Conservation (phyloP, 495 filamentous ascomycete species). For the Corynascus novoguineensis region DNA sequence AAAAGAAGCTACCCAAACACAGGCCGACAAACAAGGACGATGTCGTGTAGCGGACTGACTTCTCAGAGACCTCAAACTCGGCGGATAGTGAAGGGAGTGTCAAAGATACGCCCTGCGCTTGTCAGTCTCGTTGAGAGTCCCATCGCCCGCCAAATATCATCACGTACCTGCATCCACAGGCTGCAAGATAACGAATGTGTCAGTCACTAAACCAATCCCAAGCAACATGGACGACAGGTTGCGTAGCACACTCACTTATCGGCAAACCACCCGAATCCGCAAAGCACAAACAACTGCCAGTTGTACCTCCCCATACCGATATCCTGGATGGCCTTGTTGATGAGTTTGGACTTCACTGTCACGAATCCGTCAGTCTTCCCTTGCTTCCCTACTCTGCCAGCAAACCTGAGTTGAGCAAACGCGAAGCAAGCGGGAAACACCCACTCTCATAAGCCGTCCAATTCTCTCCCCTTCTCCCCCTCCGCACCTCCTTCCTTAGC, state of each 20-base stretch:
- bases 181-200: constrained; percentile 24
- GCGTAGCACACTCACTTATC: constrained; percentile 53
- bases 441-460: constrained; percentile 49
- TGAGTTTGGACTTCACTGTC: constrained; percentile 52
- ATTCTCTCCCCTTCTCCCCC: constrained; percentile 35
- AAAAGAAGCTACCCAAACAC: constrained; percentile 67
- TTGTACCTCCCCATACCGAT: constrained; percentile 87
- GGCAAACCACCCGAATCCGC: constrained; percentile 71
- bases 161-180: constrained; percentile 49
- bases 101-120: constrained; percentile 56
- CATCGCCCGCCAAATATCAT: background rate
- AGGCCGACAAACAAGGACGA: constrained; percentile 54
- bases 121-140: constrained; percentile 9
- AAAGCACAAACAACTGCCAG: constrained; percentile 76
- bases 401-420: background rate
- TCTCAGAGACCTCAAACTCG: constrained; percentile 56
- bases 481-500: constrained; percentile 40
- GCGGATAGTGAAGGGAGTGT: constrained; percentile 64
- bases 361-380: background rate
- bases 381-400: background rate
- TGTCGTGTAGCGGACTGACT: constrained; percentile 49
- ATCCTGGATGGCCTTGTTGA: constrained; percentile 74
- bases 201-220: background rate
- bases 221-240: background rate
- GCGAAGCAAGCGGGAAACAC: constrained; percentile 10